Conservation (phyloP, 192 early-diverging fungal genomes). For the Backusella mclennaniae region DNA sequence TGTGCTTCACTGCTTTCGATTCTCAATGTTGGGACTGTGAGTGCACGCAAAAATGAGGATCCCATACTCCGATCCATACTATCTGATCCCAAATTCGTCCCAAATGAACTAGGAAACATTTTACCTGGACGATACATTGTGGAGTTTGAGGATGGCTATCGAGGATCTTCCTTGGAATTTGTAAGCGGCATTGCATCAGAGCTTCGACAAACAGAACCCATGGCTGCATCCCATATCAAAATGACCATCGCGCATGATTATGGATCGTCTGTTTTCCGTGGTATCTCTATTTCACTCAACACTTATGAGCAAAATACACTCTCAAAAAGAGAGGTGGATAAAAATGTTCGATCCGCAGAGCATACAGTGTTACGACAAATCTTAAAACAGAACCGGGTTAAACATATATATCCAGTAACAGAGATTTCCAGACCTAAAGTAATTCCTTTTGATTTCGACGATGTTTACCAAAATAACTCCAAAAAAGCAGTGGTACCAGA, state of each 20-base stretch:
- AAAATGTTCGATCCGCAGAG: neutral
- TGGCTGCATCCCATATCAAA: neutral
- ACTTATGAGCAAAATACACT: neutral
- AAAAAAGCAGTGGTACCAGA: neutral
- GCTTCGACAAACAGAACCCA: neutral
- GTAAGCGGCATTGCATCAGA: neutral
- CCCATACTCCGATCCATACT: neutral
- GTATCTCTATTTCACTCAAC: conserved; percentile 16
- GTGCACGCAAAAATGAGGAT: neutral
- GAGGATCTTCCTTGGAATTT: conserved; percentile 7
- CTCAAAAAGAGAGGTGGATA: neutral
- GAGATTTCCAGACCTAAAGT: conserved; percentile 15
- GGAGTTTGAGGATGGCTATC: conserved; percentile 19
- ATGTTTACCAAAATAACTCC: neutral
- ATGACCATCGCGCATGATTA: conserved; percentile 16
- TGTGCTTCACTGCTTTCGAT: neutral
- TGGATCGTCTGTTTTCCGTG: conserved; percentile 17
- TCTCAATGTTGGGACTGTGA: neutral
- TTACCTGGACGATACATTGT: conserved; percentile 25
- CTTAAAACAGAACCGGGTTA: neutral
- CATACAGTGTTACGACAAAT: neutral
- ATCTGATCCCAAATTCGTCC: conserved; percentile 12
- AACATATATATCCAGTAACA: conserved; percentile 16
- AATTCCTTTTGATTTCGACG: neutral
- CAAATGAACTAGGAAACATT: neutral